Evolutionary conservation across 1,284 basidiomycete species (phyloP).

Genomic region (Anthracocystis setariae): DNA sequence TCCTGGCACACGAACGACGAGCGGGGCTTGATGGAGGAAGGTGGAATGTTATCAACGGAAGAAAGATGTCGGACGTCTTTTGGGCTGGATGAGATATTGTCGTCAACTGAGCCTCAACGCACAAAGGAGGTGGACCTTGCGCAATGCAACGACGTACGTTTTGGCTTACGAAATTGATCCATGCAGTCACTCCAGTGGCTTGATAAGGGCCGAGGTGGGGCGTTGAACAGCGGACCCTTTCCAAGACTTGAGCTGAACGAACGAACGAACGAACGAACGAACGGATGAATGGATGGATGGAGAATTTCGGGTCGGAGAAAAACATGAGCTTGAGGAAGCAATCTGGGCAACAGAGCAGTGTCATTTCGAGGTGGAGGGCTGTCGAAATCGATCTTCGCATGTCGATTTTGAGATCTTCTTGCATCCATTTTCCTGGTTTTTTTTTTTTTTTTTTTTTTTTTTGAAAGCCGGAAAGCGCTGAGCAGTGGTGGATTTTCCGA

Average conservation of each 20-base stretch:
- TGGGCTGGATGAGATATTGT: background rate
- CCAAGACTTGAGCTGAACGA: too few relatives aligned
- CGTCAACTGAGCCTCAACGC: conserved; percentile 9
- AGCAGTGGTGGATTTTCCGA: background rate
- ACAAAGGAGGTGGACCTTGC: background rate
- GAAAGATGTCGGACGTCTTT: too few relatives aligned
- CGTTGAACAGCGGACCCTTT: background rate
- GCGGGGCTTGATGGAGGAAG: too few relatives aligned
- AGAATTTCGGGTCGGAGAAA: conserved; percentile 25
- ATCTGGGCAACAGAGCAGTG: conserved; percentile 15
- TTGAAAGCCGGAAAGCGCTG: background rate
- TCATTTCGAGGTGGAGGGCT: background rate
- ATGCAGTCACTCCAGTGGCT: too few relatives aligned
- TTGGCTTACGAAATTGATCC: conserved; percentile 1
- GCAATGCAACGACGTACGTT: background rate
- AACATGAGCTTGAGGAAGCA: background rate
- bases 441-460: too few relatives aligned
- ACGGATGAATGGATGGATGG: conserved; percentile 8
- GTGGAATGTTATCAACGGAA: too few relatives aligned
- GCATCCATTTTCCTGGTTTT: too few relatives aligned
- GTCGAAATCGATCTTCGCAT: background rate
- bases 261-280: too few relatives aligned
- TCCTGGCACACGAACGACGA: too few relatives aligned
- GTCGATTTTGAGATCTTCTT: conserved; percentile 2
- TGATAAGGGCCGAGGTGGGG: too few relatives aligned